A percentile compares a stretch with the other conserved stretches of the same genome.
Evolutionary conservation across 2,329 filamentous ascomycete genomes (phyloP).

Genomic region (Aspergillus sp.): DNA sequence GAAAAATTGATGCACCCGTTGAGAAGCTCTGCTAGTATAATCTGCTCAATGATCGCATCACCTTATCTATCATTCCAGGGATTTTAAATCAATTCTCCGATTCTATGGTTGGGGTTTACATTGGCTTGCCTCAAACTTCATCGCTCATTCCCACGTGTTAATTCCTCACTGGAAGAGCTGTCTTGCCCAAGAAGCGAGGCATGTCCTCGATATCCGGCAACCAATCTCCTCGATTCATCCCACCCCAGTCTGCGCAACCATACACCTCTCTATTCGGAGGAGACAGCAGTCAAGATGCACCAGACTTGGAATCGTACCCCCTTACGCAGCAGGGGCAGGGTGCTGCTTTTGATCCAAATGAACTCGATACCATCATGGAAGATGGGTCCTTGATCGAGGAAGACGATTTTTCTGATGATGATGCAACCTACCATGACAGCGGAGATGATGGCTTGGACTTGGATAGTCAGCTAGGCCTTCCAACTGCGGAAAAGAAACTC

Average conservation of each 20-base stretch:
- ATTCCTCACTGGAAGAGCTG: neutral
- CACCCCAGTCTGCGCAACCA: constrained; percentile 31
- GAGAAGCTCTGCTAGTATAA: neutral
- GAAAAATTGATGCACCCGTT: neutral
- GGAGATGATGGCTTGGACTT: constrained; percentile 13
- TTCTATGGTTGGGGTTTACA: neutral
- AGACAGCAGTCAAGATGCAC: constrained; percentile 21
- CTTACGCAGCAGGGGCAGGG: constrained; percentile 8
- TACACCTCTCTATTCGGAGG: constrained; percentile 33
- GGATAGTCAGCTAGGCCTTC: neutral
- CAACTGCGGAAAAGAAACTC: neutral
- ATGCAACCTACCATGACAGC: constrained; percentile 24
- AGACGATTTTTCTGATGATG: constrained; percentile 21
- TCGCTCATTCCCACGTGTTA: neutral
- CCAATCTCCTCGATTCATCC: constrained; percentile 20
- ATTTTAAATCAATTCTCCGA: neutral
- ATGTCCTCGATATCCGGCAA: constrained; percentile 31
- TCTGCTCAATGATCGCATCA: neutral
- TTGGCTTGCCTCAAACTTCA: neutral
- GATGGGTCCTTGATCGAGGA: constrained; percentile 17
- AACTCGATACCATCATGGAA: constrained; percentile 22
- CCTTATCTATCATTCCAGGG: neutral
- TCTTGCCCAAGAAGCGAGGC: constrained; percentile 5
- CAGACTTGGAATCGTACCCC: constrained; percentile 12
- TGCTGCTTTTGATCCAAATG: constrained; percentile 12